Conservation (phyloP, 2,329 filamentous ascomycete genomes). For the Aspergillus latus region DNA sequence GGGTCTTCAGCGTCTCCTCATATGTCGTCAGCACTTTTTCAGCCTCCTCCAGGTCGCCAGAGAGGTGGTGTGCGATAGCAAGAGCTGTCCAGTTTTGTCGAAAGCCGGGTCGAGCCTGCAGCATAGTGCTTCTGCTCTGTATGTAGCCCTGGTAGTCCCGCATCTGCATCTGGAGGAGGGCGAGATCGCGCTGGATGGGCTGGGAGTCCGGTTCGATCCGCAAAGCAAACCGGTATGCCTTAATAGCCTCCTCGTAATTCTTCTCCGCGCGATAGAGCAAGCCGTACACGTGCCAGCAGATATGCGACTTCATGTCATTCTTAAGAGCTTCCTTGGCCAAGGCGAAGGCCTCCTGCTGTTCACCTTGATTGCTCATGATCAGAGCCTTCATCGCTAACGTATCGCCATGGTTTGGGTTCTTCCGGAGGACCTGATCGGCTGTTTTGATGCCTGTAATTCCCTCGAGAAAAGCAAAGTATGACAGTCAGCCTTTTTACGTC, state of each 20-base stretch:
- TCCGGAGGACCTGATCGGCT: conserved; percentile 93
- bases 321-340: conserved; percentile 89
- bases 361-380: conserved; percentile 89
- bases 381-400: conserved; percentile 99
- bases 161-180: conserved; percentile 92
- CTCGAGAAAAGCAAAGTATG: conserved; percentile 21
- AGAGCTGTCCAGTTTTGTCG: conserved; percentile 98
- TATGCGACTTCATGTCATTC: conserved; percentile 98
- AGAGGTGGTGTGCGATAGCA: conserved; percentile 86
- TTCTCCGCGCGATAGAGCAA: conserved; percentile 89
- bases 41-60: conserved; percentile 80
- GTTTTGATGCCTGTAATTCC: conserved; percentile 72
- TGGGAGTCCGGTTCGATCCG: conserved; percentile 89
- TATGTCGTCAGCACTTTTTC: conserved; percentile 90
- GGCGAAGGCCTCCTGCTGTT: conserved; percentile 89
- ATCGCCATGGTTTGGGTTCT: conserved; percentile 93
- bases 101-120: conserved; percentile 76
- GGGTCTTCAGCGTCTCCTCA: conserved; percentile 85
- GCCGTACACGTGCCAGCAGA: conserved; percentile 99
- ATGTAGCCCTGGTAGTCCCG: conserved; percentile 93
- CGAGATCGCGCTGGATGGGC: conserved; percentile 92
- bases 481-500: conserved; percentile 20
- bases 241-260: conserved; percentile 98
- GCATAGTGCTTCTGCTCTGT: conserved; percentile 82
- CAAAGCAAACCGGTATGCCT: conserved; percentile 96